phyloP scores from a whole-genome alignment of 2,329 filamentous ascomycete genomes.

The Colletotrichum sp. region DNA sequence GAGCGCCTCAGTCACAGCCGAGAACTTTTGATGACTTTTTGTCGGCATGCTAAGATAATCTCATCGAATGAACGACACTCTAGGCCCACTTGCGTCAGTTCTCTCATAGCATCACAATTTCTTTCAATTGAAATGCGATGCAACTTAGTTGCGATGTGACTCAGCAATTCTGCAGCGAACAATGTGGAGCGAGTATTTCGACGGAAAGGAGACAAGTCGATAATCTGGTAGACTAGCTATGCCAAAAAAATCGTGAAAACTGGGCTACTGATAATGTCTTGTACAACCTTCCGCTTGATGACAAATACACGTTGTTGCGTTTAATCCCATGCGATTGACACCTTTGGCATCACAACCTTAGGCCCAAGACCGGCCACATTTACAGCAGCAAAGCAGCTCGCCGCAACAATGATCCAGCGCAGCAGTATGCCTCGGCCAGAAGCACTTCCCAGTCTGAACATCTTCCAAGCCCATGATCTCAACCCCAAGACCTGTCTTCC shows the following conservation, averaged over 20 bases:
- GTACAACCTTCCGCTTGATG: too few species aligned
- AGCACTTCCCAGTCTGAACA: neutral
- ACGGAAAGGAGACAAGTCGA: too few species aligned
- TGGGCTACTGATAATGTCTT: too few species aligned
- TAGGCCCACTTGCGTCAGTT: neutral
- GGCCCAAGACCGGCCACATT: neutral
- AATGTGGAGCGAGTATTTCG: too few species aligned
- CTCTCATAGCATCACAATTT: neutral
- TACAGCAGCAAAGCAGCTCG: neutral
- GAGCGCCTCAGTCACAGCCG: neutral
- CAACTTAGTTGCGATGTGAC: too few species aligned
- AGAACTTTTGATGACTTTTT: neutral
- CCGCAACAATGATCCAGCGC: neutral
- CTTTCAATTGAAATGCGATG: too few species aligned
- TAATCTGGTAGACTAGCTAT: neutral
- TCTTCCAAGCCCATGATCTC: neutral
- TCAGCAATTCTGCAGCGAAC: too few species aligned
- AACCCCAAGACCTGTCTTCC: neutral
- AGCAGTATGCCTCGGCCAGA: neutral
- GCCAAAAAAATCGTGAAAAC: too few species aligned
- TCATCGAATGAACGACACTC: neutral
- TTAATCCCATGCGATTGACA: neutral
- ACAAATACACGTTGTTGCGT: neutral
- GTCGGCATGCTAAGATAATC: neutral
- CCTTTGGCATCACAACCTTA: neutral